Base-by-base conservation (phyloP, 148 eudicot species). In the Fagopyrum esculentum region DNA sequence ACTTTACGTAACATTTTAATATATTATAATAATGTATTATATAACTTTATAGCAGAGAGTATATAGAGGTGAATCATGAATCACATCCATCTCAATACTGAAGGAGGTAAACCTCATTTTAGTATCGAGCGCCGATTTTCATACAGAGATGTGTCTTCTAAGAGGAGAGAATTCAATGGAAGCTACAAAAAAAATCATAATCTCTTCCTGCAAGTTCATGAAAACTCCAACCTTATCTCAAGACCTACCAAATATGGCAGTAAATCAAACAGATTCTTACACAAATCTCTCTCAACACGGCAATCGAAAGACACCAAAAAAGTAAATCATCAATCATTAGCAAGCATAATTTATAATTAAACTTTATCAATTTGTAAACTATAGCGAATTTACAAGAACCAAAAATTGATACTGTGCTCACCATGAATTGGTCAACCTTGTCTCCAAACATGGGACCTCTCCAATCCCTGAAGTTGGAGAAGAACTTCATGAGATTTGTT, bases 371-470 rank as follows among this genome's bases (percentile, higher is more conserved):
- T n/a, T n/a, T n/a, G n/a, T 43, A 64, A 64, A 26, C 16, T 13
- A 16, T 6, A 15, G 59, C 19, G 17, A 55, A 29, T 19, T 6
- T 22, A 7, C 26, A 16, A 1, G 46, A 57, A 57, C 1, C 35
- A 59, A 19, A 2, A 6, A 3, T 55, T 16, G 60, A 16, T 4
- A 9, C 5, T 40, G 12, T 19, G 6, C 45, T 64, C n/a, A 94
- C 98, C 98, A 94, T 88, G 84, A 94, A 94, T 60, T 94, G 91
- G 83, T 91, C 96, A 78, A 94, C 97, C 77, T 91, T 89, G 57
- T 87, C 91, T 68, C 77, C 83, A 40, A 59, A 79, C 80, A 45
- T 55, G 30, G 73, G 45, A 35, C 57, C 45, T 30, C 78, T n/a
- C n/a, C n/a, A n/a, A n/a, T n/a, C n/a, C n/a, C n/a, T n/a, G n/a